Evolutionary conservation across 1,284 basidiomycete genomes (phyloP), one percentile per base, ranked within the genome.

Genomic region (Tylopilus microsporus): DNA sequence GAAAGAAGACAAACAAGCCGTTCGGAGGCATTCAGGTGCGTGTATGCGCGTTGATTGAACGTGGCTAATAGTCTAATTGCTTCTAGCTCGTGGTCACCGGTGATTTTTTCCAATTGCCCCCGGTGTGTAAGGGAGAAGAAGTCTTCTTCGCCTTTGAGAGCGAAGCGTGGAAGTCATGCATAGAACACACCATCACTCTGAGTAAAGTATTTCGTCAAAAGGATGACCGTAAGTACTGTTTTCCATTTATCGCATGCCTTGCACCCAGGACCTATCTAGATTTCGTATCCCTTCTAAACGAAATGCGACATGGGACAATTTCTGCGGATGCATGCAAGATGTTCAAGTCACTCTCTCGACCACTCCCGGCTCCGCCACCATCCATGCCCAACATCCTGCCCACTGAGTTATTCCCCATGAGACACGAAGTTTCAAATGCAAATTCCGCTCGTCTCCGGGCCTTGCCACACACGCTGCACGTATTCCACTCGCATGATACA

Each of bases 51-150:
- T 45, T 16, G 2, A 32, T 53, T 11, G 6, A 39, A 37, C 21
- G 15, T 42, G 2, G 21, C 46, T 13, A 25, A 13, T 32, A n/a
- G 6, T 50, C 62, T 41, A 57, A n/a, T 45, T 7, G 39, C 30
- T 25, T 42, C 30, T 25, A 72, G 81, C 76, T 94, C 58, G 82
- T 94, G 55, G 76, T 92, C n/a, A 89, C 89, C 0, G 91, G 92
- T 8, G 91, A 94, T 71, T 94, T 94, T 73, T 92, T 92, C 74
- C 92, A 95, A 71, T 78, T 95, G 1, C 92, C 92, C 0, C 92
- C 92, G 0, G 86, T 95, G 6, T 70, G 68, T 15, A 70, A 75
- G 50, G 67, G 63, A 34, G 63, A 62, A 1, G 68, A 62, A 1
- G 68, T 69, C 4, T 66, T 73, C 49, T 92, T 92, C 64, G 86